phyloP scores from a whole-genome alignment of 345 rosid genomes.

The Pistacia atlantica region DNA sequence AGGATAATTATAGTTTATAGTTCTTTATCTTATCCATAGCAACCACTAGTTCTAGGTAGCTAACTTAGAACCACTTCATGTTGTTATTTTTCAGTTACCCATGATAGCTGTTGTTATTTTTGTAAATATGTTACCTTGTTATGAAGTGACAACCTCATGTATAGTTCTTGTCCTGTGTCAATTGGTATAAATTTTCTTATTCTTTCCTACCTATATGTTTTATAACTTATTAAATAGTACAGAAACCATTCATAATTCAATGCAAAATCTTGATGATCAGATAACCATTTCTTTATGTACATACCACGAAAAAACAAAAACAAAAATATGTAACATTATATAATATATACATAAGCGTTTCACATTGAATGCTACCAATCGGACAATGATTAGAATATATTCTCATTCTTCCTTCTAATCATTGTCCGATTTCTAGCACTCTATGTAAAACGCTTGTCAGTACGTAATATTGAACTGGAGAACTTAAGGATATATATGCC shows the following conservation, averaged over 20 bases:
- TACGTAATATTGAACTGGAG: no score
- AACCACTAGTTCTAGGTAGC: neutral
- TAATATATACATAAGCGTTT: no score
- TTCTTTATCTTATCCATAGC: slow-evolving; percentile 1
- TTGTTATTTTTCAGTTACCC: neutral
- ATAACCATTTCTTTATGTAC: no score
- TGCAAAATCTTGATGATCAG: neutral
- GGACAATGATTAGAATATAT: no score
- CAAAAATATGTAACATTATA: no score
- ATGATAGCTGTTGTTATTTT: neutral
- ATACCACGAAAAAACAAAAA: neutral
- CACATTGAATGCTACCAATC: no score
- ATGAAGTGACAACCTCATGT: neutral
- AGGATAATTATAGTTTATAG: slow-evolving; percentile 4
- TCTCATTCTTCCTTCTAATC: no score
- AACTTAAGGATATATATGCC: no score
- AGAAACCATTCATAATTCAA: neutral
- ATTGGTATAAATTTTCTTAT: neutral
- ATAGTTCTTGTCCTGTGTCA: no score
- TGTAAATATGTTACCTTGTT: neutral
- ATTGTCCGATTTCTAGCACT: no score
- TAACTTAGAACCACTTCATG: neutral
- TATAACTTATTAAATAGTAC: neutral
- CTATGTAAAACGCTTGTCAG: no score
- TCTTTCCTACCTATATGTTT: neutral